Base-by-base conservation (phyloP, 1,284 basidiomycete species). In the Stygiomarasmius scandens region DNA sequence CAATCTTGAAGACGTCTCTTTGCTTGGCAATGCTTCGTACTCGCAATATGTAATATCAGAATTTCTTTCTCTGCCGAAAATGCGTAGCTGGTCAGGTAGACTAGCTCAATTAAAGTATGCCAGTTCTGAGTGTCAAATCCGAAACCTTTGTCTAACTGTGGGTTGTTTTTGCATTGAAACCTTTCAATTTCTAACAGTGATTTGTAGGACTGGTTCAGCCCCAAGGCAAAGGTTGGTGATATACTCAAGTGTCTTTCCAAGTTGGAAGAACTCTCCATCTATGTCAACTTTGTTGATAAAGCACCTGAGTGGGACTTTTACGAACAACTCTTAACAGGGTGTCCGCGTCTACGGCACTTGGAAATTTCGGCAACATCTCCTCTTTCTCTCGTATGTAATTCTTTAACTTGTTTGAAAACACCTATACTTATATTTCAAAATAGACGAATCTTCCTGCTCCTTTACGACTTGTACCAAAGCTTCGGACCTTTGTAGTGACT, bases 131-230 rank as follows among this genome's bases (percentile, higher is more conserved):
- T 36, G 38, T 14, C 27, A 38, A n/a, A 36, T 32, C 43, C 54
- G 32, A 55, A 57, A 19, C 55, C 62, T 38, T 43, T 61, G 2
- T 51, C 55, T 29, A 24, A 52, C 49, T 9, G 55, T 51, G 32
- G n/a, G 49, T 46, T 19, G 3, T 32, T 4, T 47, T 34, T 23
- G 27, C n/a, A n/a, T n/a, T n/a, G n/a, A n/a, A n/a, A n/a, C 12
- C 36, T 5, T 27, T 53, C 36, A 23, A 12, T 41, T 6, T 52
- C 19, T 19, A 14, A 23, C 22, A 41, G 34, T 27, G 25, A 50
- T 43, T 36, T 58, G 22, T 32, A 58, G n/a, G 63, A 64, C 48
- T 62, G 58, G 58, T 63, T 66, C 52, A 63, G 63, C 49, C 61
- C 64, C 44, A 60, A 60, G n/a, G 61, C 61, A 19, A 55, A 61